Conservation (phyloP, 352 stramenopile species). For the Detonula confervacea region DNA sequence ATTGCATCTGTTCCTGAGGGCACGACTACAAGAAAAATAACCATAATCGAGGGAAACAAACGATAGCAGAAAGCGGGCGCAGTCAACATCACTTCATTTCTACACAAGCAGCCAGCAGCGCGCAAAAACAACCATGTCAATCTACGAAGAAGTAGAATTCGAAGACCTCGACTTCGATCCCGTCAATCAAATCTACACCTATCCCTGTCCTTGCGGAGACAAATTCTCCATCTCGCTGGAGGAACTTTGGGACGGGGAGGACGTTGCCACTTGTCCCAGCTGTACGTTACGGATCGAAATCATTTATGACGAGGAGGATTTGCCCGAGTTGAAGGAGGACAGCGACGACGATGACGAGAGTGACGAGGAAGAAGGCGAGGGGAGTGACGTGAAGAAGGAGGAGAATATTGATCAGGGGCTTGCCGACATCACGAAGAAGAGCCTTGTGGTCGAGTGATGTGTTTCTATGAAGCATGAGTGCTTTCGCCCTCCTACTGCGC, state of each 20-base stretch:
- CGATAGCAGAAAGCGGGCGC: too few species aligned
- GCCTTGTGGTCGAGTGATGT: constrained; percentile 35
- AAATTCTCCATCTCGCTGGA: constrained; percentile 89
- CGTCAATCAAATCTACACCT: constrained; percentile 94
- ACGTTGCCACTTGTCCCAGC: constrained; percentile 94
- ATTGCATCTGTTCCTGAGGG: too few species aligned
- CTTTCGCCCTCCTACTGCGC: too few species aligned
- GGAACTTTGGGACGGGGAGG: constrained; percentile 93
- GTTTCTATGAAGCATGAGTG: too few species aligned
- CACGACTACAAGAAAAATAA: too few species aligned
- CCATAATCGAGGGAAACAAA: too few species aligned
- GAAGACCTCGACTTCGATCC: constrained; percentile 97
- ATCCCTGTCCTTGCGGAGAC: constrained; percentile 97
- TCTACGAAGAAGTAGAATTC: constrained; percentile 99
- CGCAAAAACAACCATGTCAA: constrained; percentile 71
- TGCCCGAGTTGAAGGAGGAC: constrained; percentile 59
- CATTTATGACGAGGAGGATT: constrained; percentile 92
- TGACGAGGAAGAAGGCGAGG: not conserved
- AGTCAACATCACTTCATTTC: too few species aligned
- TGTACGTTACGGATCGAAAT: constrained; percentile 96
- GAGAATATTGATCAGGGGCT: constrained; percentile 24
- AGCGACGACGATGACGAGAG: constrained; percentile 57
- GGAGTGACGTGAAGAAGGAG: constrained; percentile 6
- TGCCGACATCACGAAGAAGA: constrained; percentile 28
- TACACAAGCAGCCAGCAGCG: too few species aligned